Evolutionary conservation across 805 yeast genomes (phyloP).

Genomic region (Candida krabiensis): DNA sequence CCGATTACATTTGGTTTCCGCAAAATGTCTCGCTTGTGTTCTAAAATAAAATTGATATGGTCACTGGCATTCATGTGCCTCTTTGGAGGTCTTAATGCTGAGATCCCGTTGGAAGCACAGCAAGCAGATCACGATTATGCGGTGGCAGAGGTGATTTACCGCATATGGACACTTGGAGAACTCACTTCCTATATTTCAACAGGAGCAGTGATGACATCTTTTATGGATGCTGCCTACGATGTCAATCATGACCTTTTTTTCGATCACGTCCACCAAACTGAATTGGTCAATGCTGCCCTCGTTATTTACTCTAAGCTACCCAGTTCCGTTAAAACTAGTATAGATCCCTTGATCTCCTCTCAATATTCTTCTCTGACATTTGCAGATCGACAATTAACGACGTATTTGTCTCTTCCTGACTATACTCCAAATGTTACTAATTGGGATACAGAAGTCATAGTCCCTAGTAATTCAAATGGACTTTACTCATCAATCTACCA

Average conservation of each 20-base stretch:
- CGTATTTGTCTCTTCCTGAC: slow-evolving; percentile 1
- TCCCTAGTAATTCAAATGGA: slow-evolving; percentile 4
- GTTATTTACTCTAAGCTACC: slow-evolving; percentile 6
- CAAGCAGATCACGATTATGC: not conserved
- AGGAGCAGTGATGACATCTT: not conserved
- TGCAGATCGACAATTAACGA: slow-evolving; percentile 3
- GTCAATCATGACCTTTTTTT: slow-evolving; percentile 1
- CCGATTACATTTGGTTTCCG: too few species aligned
- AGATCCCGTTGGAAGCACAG: not conserved
- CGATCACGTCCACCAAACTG: slow-evolving; percentile 7
- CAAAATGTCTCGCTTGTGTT: too few species aligned
- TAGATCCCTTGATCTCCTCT: slow-evolving; percentile 3
- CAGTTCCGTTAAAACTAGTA: slow-evolving; percentile 2
- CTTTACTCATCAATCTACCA: slow-evolving; percentile 5
- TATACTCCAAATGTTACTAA: not conserved
- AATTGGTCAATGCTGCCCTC: slow-evolving; percentile 6
- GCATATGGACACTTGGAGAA: not conserved
- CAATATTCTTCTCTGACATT: slow-evolving; percentile 7
- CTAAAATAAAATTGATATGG: too few species aligned
- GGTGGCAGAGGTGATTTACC: not conserved
- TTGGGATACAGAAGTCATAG: slow-evolving; percentile 12
- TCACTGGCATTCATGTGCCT: not conserved
- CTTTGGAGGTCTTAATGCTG: too few species aligned
- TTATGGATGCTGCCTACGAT: not conserved
- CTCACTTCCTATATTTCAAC: not conserved